These are phyloP conservation scores for Spatholobus suberectus DNA, from an alignment of 306 rosid species.

Conservation along the genomic window DNA sequence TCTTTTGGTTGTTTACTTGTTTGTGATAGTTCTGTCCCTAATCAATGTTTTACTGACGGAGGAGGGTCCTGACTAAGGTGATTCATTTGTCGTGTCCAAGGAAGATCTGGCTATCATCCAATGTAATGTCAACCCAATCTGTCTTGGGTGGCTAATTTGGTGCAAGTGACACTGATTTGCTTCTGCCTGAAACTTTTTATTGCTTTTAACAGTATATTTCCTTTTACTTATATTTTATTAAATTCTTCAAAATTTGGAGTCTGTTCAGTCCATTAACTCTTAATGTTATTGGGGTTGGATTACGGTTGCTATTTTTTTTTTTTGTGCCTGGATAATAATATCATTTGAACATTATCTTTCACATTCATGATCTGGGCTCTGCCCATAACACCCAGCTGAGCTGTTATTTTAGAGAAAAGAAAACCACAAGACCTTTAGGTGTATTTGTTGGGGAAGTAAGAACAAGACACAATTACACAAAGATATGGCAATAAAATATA, in stretches of 20 bases:
- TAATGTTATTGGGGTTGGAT: not conserved
- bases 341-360: slow-evolving; percentile 20
- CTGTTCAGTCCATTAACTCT: not conserved
- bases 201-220: not conserved
- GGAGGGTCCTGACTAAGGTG: not conserved
- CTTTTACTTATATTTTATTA: not conserved
- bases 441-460: slow-evolving; percentile 25
- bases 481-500: slow-evolving; percentile 10
- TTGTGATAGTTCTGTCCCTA: slow-evolving; percentile 13
- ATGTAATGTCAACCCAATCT: not conserved
- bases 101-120: slow-evolving; percentile 2
- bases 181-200: not conserved
- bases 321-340: not conserved
- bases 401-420: not conserved
- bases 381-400: not conserved
- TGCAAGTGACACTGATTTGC: not conserved
- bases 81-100: slow-evolving; percentile 20
- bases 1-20: not conserved
- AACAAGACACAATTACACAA: not conserved
- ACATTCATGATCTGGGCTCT: slow-evolving; percentile 29
- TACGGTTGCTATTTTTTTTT: not conserved
- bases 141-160: slow-evolving; percentile 27
- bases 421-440: not conserved
- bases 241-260: slow-evolving; percentile 9
- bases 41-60: not conserved